phyloP scores from a whole-genome alignment of 2,329 filamentous ascomycete species.

The Akanthomyces uredinophilus region DNA sequence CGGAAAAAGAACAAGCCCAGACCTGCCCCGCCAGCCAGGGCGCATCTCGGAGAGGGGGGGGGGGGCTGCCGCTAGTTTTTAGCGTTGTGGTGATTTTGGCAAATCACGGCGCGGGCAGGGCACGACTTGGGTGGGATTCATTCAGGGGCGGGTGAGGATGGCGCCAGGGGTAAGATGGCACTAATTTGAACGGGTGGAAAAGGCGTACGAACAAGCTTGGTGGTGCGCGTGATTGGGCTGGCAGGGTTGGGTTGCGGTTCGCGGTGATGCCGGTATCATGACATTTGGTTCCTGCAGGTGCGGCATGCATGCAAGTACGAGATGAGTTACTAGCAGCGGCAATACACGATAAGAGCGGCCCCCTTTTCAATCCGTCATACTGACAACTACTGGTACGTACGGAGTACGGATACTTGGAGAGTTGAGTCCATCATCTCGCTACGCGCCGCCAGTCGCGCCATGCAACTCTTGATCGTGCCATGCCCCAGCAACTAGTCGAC shows the following conservation, averaged over 20 bases:
- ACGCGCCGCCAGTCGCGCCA: neutral
- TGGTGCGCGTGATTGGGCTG: neutral
- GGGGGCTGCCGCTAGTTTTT: constrained; percentile 5
- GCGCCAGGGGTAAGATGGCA: neutral
- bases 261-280: neutral
- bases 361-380: too few species aligned
- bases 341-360: too few species aligned
- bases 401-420: too few species aligned
- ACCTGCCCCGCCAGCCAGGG: neutral
- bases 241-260: neutral
- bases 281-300: too few species aligned
- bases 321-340: too few species aligned
- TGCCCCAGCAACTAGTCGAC: neutral
- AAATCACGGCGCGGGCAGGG: neutral
- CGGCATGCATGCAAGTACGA: too few species aligned
- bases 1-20: neutral
- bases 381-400: too few species aligned
- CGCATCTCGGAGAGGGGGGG: constrained; percentile 8
- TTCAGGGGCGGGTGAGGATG: neutral
- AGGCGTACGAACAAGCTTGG: too few species aligned
- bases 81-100: neutral
- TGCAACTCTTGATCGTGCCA: neutral
- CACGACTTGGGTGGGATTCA: neutral
- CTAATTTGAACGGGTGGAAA: neutral
- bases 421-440: neutral